Evolutionary conservation across 2,329 filamentous ascomycete species (phyloP), one percentile per base, ranked within the genome.

Genomic region (Neocatenulostroma microsporum): DNA sequence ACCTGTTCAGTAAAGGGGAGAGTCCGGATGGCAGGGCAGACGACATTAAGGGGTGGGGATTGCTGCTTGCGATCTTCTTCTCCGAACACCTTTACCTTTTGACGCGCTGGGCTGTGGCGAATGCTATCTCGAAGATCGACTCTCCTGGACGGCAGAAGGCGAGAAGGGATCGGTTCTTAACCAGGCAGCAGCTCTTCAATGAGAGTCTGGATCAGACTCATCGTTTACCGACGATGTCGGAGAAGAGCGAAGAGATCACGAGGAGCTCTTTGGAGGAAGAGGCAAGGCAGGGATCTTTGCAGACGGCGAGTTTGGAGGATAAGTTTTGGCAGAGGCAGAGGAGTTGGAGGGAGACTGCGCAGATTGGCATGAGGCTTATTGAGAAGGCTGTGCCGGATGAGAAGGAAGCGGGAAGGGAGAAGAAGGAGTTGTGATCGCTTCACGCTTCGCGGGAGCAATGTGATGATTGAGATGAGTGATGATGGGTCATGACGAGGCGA

Each of bases 71-170:
- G 14, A 80, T 98, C 39, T 75, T 96, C 50, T 75, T 93, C 49
- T 80, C 85, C 0, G 91, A 98, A 58, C 89, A 98, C 57, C 64
- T 88, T 12, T 96, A 94, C 58, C 75, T 98, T n/a, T 67, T 79
- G 2, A 73, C 84, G 2, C 80, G 88, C 51, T 72, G 80, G 43
- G 73, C 71, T 1, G 82, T 95, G 4, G 76, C 80, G 26, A 74
- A 78, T 36, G 78, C 80, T 3, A 75, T 98, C 50, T 70, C 69
- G 41, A 91, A 87, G 58, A 66, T 95, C 36, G 88, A 96, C 52
- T 88, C 82, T 30, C 84, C 85, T 0, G 88, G 87, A 1, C 69
- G 88, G 39, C 84, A 93, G 52, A 87, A 86, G 60, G 88, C 94
- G 62, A 76, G 83, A 11, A 77, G 78, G 3, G 84, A 94, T 57